These are phyloP conservation scores for Paramarasmius palmivorus DNA, from an alignment of 1,284 basidiomycete genomes.

Conservation along the genomic window DNA sequence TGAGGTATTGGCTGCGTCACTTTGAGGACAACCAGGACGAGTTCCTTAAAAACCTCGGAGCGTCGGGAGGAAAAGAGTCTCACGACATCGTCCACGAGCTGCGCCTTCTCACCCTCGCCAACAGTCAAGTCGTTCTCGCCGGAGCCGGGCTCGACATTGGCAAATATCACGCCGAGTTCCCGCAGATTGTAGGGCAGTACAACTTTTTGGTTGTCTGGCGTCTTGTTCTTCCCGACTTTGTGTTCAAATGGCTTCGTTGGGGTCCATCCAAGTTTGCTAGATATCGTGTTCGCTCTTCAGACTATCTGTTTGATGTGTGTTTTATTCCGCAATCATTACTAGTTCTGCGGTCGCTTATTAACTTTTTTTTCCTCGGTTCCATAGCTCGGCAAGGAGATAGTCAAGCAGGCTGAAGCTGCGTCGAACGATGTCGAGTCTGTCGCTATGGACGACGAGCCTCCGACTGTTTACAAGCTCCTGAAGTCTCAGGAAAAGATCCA, in stretches of 20 bases:
- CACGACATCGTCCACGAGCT: not conserved
- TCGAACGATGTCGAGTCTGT: not conserved
- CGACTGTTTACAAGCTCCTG: not conserved
- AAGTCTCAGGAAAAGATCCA: not conserved
- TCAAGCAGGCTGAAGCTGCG: not conserved
- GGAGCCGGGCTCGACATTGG: not conserved
- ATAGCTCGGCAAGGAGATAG: not conserved
- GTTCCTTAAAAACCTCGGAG: not conserved
- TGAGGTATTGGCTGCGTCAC: not conserved
- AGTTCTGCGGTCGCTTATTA: too few species aligned
- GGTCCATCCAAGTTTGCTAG: not conserved
- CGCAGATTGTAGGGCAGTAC: not conserved
- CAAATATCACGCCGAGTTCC: not conserved
- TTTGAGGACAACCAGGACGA: not conserved
- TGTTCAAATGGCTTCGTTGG: not conserved
- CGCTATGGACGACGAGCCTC: not conserved
- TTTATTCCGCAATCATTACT: too few species aligned
- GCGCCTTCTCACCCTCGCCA: not conserved
- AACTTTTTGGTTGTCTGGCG: conserved; percentile 2
- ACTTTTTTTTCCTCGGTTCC: too few species aligned
- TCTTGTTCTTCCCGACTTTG: not conserved
- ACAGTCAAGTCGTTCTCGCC: not conserved
- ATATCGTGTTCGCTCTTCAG: not conserved
- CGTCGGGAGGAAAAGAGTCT: not conserved
- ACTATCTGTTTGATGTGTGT: not conserved